Evolutionary conservation across 2,329 filamentous ascomycete species (phyloP).

Genomic region (Arachnomyces sp.): DNA sequence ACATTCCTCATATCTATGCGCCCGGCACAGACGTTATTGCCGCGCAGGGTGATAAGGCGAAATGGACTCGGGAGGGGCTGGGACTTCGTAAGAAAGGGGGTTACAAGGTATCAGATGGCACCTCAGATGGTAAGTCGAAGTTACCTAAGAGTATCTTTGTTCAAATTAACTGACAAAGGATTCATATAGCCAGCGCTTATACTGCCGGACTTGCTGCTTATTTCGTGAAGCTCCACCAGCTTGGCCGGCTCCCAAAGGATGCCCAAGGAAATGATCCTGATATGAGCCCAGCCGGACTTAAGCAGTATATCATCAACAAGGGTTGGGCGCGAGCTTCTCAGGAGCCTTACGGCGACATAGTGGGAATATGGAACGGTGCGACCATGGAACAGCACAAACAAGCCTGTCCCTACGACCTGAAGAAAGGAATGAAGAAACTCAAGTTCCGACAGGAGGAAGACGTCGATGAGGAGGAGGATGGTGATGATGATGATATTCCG

Average conservation of each 20-base stretch:
- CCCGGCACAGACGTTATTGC: background rate
- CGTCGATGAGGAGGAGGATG: background rate
- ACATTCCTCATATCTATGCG: conserved; percentile 7
- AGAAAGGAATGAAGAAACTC: background rate
- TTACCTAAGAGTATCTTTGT: background rate
- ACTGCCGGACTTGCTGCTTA: conserved; percentile 9
- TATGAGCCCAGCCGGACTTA: conserved; percentile 9
- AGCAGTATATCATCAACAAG: conserved; percentile 5
- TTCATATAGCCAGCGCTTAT: conserved; percentile 6
- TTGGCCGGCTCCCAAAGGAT: conserved; percentile 5
- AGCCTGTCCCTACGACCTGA: conserved; percentile 3
- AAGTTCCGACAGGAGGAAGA: conserved; percentile 1
- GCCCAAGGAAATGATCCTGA: conserved; percentile 5
- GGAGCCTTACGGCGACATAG: background rate
- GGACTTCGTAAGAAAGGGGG: background rate
- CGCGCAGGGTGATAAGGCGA: conserved; percentile 3
- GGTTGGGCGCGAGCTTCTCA: conserved; percentile 3
- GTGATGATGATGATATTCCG: background rate
- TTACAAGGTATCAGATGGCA: conserved; percentile 3
- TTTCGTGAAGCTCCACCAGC: conserved; percentile 8
- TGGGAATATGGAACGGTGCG: conserved; percentile 8
- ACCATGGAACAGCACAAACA: background rate
- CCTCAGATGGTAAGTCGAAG: conserved; percentile 7
- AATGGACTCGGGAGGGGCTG: background rate
- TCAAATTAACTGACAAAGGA: background rate